A percentile compares a stretch with the other conserved stretches of the same genome.
phyloP scores from a whole-genome alignment of 2,329 filamentous ascomycete species.

The Pyrenophora tritici-repentis region DNA sequence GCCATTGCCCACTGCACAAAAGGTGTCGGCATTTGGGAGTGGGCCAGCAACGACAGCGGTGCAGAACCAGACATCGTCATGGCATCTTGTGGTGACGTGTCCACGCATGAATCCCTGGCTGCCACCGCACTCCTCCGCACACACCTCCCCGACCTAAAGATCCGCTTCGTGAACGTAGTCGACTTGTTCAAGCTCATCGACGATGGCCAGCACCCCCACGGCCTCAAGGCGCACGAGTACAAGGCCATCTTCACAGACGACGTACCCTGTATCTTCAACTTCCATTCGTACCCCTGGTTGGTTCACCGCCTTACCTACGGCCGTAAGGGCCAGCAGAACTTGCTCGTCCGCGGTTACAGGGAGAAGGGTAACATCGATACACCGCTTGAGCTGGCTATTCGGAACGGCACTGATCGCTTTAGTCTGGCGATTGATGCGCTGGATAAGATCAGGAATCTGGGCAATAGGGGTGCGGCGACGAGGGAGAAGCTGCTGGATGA shows the following conservation, averaged over 20 bases:
- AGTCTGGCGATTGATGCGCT: conserved; percentile 78
- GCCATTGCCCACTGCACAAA: conserved; percentile 78
- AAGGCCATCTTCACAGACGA: conserved; percentile 71
- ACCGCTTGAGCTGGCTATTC: conserved; percentile 75
- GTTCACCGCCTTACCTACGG: conserved; percentile 78
- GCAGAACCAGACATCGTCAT: conserved; percentile 75
- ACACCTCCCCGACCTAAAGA: conserved; percentile 72
- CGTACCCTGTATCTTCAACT: conserved; percentile 79
- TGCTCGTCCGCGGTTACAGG: conserved; percentile 78
- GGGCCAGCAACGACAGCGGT: conserved; percentile 72
- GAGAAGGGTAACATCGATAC: conserved; percentile 88
- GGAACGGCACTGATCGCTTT: conserved; percentile 78
- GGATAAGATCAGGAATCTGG: conserved; percentile 65
- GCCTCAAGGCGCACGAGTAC: conserved; percentile 65
- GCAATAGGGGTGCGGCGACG: conserved; percentile 66
- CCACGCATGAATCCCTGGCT: conserved; percentile 74
- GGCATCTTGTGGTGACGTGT: conserved; percentile 75
- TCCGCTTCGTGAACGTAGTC: conserved; percentile 79
- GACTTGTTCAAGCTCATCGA: conserved; percentile 81
- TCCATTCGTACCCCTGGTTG: conserved; percentile 82
- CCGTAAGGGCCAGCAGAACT: conserved; percentile 68
- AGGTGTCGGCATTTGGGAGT: conserved; percentile 77
- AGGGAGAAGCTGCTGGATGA: conserved; percentile 68
- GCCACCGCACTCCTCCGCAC: conserved; percentile 75
- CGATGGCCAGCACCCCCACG: conserved; percentile 72